Conservation (phyloP, 1,284 basidiomycete genomes). For the Agroathelia rolfsii region DNA sequence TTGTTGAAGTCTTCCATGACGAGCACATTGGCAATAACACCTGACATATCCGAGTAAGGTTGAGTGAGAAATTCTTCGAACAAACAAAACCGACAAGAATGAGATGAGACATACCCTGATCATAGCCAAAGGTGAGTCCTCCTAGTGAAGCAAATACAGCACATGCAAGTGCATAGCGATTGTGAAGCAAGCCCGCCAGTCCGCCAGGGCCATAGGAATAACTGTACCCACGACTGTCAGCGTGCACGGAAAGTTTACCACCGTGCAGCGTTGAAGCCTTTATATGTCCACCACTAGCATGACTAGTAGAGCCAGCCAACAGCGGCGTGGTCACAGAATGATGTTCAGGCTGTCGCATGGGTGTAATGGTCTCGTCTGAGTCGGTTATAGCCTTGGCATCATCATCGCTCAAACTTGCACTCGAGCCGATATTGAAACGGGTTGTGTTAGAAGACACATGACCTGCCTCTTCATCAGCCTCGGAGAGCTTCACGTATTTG, state of each 20-base stretch:
- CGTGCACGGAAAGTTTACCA: conserved; percentile 20
- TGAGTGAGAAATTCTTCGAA: conserved; percentile 1
- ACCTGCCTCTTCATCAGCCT: too few species aligned
- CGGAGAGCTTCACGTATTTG: too few species aligned
- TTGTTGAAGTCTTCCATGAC: conserved; percentile 68
- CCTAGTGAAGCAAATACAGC: conserved; percentile 69
- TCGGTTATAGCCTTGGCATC: too few species aligned
- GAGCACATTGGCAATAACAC: conserved; percentile 65
- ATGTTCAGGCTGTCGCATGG: too few species aligned
- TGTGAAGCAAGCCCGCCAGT: conserved; percentile 49
- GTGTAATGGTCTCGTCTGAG: too few species aligned
- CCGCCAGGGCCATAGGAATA: conserved; percentile 64
- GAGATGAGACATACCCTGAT: conserved; percentile 53
- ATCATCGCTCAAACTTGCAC: too few species aligned
- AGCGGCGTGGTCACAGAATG: too few species aligned
- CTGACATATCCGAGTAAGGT: conserved; percentile 26
- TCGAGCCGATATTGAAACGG: too few species aligned
- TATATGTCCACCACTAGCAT: too few species aligned
- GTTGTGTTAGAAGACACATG: too few species aligned
- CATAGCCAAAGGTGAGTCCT: conserved; percentile 72
- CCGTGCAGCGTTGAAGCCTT: conserved; percentile 14
- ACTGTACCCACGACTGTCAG: conserved; percentile 31
- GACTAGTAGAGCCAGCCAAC: too few species aligned
- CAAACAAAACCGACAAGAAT: not conserved
- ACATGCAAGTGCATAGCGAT: conserved; percentile 51